Evolutionary conservation across 164 flowering plant species (phyloP), one percentile per base, ranked within the genome.

Genomic region (Vitis amurensis): DNA sequence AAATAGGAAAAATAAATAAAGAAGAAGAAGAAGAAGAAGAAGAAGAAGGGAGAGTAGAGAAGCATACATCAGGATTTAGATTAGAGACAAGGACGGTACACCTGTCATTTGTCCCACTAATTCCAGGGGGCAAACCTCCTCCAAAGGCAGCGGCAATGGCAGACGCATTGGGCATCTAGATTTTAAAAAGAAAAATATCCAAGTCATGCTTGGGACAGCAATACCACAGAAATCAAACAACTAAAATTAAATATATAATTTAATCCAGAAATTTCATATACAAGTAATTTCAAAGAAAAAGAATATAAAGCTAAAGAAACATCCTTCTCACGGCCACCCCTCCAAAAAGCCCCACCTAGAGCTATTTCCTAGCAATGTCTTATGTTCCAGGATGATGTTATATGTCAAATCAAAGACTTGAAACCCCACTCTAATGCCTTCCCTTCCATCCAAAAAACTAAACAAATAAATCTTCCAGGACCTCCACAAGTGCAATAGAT

Each of bases 81-180:
- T 92, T 93, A 65, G 99, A 92, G 27, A 83, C 97, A 57, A 96
- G 81, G 66, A 96, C 76, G 8, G 99, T 96, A 81, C 97, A 91
- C 79, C 97, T 83, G 68, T 96, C 99, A 70, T 96, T 96, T 62
- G 93, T 92, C 59, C 99, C 99, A 72, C 79, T 91, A 62, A 96
- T 83, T 48, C 99, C 99, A 37, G 94, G 98, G 59, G 99, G 99
- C 68, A 93, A 81, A 31, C 93, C 94, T 64, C 94, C 97, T 59
- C 94, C 95, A 80, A 93, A 93, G 64, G 98, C 97, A 79, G 98
- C 93, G 12, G 94, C 92, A 74, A 90, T 82, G 3, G 94, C 97
- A 55, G 95, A 89, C 15, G 97, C 84, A 79, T 91, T 87, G 11
- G 89, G 85, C 92, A 96, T 88, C 99, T 96, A 78, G 57, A 67